Base-by-base conservation (phyloP, 768 basidiomycete species). In the Boletus reticulatus region DNA sequence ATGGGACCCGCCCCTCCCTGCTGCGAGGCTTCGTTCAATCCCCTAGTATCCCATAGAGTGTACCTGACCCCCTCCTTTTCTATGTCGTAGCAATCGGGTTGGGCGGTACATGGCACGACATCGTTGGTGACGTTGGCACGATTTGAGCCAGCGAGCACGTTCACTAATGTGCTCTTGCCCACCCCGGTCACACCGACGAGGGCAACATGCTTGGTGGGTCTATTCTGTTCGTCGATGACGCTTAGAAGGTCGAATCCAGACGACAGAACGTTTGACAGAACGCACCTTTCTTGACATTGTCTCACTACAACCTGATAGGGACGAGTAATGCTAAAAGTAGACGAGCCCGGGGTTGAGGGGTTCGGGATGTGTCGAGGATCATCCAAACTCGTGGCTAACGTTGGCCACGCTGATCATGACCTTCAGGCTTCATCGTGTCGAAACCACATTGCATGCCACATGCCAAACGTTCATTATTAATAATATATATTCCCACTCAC, bases 131-230 rank as follows among this genome's bases (percentile, higher is more conserved):
- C 52, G 13, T 38, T 16, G 29, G 60, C 60, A 7, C 10, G 4
- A 27, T 14, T 3, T 16, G 42, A 42, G 20, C 38, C 53, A 6
- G 10, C 22, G 41, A 65, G 55, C 39, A 65, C 29, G 19, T 65
- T 63, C 19, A 61, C 55, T 14, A 57, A 29, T 5, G 62, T 63
- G 38, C 58, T 56, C 58, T 62, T 60, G 46, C 62, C 55, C 16
- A 36, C 59, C 5, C 62, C 58, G 2, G 60, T 59, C 14, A 36
- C 9, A 29, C 62, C 59, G 29, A 55, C 59, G 50, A 64, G 20
- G 31, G 46, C 55, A 36, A 64, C 24, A 24, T 63, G 53, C 44
- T 52, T 64, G 13, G n/a, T 38, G 19, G 41, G 22, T 49, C 17
- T 3, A 16, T 39, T 24, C 62, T 58, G 29, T 52, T 37, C 7